phyloP scores from a whole-genome alignment of 2,329 filamentous ascomycete species.

The Penicillium sp. region DNA sequence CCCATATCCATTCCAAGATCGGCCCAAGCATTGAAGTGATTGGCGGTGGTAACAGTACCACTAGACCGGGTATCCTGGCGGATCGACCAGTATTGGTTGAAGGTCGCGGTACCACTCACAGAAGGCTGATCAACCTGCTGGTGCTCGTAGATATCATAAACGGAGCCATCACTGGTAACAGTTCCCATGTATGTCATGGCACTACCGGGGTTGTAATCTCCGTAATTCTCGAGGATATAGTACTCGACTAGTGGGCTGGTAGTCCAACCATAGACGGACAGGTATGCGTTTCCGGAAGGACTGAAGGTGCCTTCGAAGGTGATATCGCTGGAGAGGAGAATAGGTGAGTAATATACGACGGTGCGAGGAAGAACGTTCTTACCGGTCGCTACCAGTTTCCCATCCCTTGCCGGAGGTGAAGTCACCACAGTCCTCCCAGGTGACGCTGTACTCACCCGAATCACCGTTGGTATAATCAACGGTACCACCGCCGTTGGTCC shows the following conservation, averaged over 20 bases:
- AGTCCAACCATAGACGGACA: conserved; percentile 45
- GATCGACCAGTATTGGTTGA: conserved; percentile 47
- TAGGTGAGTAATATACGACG: background rate
- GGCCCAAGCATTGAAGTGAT: conserved; percentile 41
- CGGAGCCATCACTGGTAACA: conserved; percentile 37
- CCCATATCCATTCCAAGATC: conserved; percentile 33
- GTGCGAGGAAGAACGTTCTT: conserved; percentile 14
- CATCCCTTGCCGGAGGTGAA: conserved; percentile 55
- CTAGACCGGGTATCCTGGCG: conserved; percentile 35
- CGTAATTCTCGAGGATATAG: conserved; percentile 39
- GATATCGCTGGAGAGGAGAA: conserved; percentile 19
- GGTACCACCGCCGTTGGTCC: conserved; percentile 48
- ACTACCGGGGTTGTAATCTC: conserved; percentile 33
- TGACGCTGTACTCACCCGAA: conserved; percentile 33
- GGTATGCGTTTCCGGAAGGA: conserved; percentile 35
- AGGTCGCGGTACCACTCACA: conserved; percentile 42
- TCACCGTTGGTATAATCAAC: conserved; percentile 50
- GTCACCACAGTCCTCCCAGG: conserved; percentile 14
- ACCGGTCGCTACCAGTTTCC: conserved; percentile 55
- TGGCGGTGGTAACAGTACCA: conserved; percentile 37
- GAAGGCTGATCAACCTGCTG: conserved; percentile 41
- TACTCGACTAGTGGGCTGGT: conserved; percentile 38
- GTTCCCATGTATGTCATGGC: conserved; percentile 33
- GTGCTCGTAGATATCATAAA: conserved; percentile 41
- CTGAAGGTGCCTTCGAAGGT: conserved; percentile 32